Evolutionary conservation across 2,329 filamentous ascomycete species (phyloP).

Genomic region (Phyllachora maydis): DNA sequence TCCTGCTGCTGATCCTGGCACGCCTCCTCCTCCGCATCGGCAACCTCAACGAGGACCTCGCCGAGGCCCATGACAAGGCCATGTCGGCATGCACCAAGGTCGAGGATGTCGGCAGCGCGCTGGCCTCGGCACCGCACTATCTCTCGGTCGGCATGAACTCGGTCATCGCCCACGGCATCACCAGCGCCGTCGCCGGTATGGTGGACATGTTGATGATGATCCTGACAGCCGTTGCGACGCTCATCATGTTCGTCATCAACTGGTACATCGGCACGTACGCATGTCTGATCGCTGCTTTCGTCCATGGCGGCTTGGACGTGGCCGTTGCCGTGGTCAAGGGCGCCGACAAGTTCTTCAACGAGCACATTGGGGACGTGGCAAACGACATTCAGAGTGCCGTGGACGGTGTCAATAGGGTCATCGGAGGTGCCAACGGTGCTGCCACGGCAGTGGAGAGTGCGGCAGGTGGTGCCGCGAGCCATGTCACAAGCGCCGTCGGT

Average conservation of each 20-base stretch:
- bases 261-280: slow-evolving; percentile 79
- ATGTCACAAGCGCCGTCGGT: too few species aligned
- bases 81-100: slow-evolving; percentile 80
- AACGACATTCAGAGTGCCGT: slow-evolving; percentile 33
- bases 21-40: slow-evolving; percentile 59
- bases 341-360: slow-evolving; percentile 24
- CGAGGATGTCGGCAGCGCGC: slow-evolving; percentile 78
- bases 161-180: slow-evolving; percentile 59
- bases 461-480: too few species aligned
- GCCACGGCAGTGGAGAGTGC: too few species aligned
- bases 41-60: slow-evolving; percentile 53
- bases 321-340: slow-evolving; percentile 22
- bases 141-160: slow-evolving; percentile 77
- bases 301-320: slow-evolving; percentile 59
- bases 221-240: slow-evolving; percentile 65
- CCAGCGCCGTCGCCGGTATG: slow-evolving; percentile 60
- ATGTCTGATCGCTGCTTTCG: slow-evolving; percentile 69
- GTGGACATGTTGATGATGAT: slow-evolving; percentile 61
- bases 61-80: slow-evolving; percentile 58
- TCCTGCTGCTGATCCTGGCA: slow-evolving; percentile 68
- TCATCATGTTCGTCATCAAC: slow-evolving; percentile 83
- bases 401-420: slow-evolving; percentile 24
- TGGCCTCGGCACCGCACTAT: slow-evolving; percentile 98
- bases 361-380: slow-evolving; percentile 28
- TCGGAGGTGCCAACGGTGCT: too few species aligned